Percentiles rank a stretch among this genome's conserved stretches.
Conservation (phyloP, 257 asterid species). For the Jacaranda mimosifolia region DNA sequence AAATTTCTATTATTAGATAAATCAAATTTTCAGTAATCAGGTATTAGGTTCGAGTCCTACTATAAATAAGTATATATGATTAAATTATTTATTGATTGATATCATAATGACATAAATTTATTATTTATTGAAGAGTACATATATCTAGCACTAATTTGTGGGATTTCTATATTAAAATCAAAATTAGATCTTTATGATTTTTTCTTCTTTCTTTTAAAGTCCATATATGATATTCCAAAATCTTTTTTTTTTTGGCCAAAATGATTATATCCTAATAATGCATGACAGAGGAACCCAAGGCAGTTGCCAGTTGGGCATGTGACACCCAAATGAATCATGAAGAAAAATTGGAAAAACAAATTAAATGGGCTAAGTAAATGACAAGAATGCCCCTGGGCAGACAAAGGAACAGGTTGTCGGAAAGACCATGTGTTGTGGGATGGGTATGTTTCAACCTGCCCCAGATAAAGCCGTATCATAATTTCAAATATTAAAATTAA, state of each 20-base stretch:
- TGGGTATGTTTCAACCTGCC: slow-evolving; percentile 41
- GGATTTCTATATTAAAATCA: neutral
- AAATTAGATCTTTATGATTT: neutral
- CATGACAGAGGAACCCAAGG: neutral
- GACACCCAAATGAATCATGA: neutral
- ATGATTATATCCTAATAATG: neutral
- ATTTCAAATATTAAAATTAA: neutral
- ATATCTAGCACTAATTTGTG: neutral
- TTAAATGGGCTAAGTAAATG: neutral
- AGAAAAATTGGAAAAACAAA: neutral
- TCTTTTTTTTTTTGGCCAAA: neutral
- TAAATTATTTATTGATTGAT: too few relatives aligned
- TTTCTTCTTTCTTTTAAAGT: neutral
- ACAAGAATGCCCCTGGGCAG: slow-evolving; percentile 32
- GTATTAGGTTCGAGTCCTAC: too few relatives aligned
- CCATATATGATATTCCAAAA: neutral
- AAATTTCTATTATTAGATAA: too few relatives aligned
- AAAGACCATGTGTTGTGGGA: slow-evolving; percentile 13
- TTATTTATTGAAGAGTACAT: too few relatives aligned
- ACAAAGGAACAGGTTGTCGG: slow-evolving; percentile 42
- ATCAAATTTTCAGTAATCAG: too few relatives aligned
- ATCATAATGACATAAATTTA: too few relatives aligned
- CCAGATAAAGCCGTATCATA: slow-evolving; percentile 31
- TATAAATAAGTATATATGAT: too few relatives aligned
- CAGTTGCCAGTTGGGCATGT: neutral